Conservation (phyloP, 495 filamentous ascomycete species). For the Podospora fimiseda region DNA sequence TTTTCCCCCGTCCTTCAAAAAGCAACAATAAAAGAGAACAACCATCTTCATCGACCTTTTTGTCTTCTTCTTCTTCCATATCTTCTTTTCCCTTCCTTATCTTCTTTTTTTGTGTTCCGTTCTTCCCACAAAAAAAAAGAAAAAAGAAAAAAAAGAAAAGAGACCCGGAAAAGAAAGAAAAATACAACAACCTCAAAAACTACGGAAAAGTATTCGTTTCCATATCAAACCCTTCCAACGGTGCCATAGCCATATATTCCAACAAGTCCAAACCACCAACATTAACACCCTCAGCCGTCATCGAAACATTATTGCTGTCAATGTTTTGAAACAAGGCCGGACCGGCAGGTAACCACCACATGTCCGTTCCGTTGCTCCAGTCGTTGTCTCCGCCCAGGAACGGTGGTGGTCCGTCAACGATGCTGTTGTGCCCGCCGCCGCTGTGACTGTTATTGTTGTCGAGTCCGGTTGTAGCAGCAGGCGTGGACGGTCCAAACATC, state of each 20-base stretch:
- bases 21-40: too few relatives aligned
- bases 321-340: slow-evolving; percentile 50
- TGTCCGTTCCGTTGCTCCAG: slow-evolving; percentile 37
- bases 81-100: neutral
- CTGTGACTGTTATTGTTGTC: neutral
- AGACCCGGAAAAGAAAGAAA: too few relatives aligned
- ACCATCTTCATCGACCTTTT: neutral
- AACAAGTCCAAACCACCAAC: slow-evolving; percentile 50
- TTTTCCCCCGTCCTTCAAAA: too few relatives aligned
- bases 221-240: slow-evolving; percentile 31
- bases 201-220: slow-evolving; percentile 28
- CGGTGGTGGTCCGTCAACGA: slow-evolving; percentile 32
- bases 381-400: slow-evolving; percentile 13
- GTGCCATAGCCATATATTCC: slow-evolving; percentile 53
- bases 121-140: neutral
- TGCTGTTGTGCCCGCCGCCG: slow-evolving; percentile 30
- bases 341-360: slow-evolving; percentile 53
- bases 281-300: slow-evolving; percentile 55
- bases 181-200: too few relatives aligned
- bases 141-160: too few relatives aligned
- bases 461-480: slow-evolving; percentile 32
- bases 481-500: slow-evolving; percentile 40
- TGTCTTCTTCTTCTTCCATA: neutral
- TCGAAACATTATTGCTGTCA: slow-evolving; percentile 44
- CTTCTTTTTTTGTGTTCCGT: neutral